Base-by-base conservation (phyloP, 2,329 filamentous ascomycete genomes). In the Colletotrichum agaves region DNA sequence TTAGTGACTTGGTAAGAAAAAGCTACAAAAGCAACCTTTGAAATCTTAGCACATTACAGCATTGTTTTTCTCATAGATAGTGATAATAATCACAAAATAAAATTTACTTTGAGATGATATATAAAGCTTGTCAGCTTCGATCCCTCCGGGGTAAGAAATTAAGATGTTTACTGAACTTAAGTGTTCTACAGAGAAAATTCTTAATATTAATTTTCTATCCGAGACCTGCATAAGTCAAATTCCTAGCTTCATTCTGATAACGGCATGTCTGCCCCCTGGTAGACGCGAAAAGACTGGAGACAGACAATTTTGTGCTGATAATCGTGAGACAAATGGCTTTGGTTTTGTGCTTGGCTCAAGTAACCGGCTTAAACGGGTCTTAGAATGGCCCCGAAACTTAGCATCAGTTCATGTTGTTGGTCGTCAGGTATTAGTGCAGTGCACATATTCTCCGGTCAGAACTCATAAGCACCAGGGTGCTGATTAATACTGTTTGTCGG, bases 181-280 rank as follows among this genome's bases (percentile, higher is more conserved):
- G n/a, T n/a, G n/a, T n/a, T n/a, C n/a, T n/a, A n/a, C n/a, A n/a
- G n/a, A n/a, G n/a, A n/a, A n/a, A n/a, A n/a, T n/a, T n/a, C n/a
- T n/a, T n/a, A n/a, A n/a, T n/a, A n/a, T n/a, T n/a, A n/a, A n/a
- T n/a, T n/a, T n/a, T n/a, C n/a, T n/a, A n/a, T n/a, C n/a, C 56
- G 12, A 27, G 21, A 3, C 19, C 21, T 19, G 60, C 46, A 31
- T 21, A 37, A 67, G 60, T 67, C 60, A 63, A 57, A n/a, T 49
- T 52, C 52, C 60, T 15, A 49, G 50, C 33, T 15, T 19, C 13
- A 13, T 41, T 41, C 15, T 52, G 21, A n/a, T 6, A 43, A 21
- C n/a, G 23, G 23, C n/a, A 37, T 19, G 44, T 33, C 21, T 11
- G 41, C 17, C 27, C 19, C 44, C 10, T 4, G 17, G 27, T 5